These are phyloP conservation scores for Botrytis elliptica DNA, from an alignment of 2,329 filamentous ascomycete species.

Conservation along the genomic window DNA sequence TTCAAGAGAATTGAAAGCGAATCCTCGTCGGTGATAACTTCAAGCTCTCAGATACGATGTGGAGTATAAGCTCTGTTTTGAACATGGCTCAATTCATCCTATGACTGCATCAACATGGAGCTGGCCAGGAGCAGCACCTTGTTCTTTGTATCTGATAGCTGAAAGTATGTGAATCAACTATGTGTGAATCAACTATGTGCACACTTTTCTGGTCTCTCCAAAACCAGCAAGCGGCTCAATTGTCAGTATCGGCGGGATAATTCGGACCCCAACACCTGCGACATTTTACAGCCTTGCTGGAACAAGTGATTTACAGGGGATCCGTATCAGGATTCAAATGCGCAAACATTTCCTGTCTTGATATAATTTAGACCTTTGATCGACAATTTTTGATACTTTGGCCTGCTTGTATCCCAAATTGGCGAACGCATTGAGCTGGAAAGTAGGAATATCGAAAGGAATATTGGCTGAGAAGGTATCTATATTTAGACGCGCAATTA, in stretches of 20 bases:
- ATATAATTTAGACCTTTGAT: background rate
- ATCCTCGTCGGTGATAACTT: background rate
- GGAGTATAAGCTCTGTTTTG: background rate
- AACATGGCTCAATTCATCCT: background rate
- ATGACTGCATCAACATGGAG: background rate
- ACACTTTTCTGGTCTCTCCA: background rate
- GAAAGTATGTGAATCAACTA: background rate
- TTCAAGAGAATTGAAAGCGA: background rate
- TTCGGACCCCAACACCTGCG: background rate
- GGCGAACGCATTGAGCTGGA: background rate
- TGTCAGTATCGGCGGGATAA: background rate
- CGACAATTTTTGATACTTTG: background rate
- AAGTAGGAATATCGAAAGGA: slow-evolving; percentile 9
- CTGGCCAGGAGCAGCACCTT: background rate
- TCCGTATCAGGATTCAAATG: background rate
- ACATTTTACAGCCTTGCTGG: background rate
- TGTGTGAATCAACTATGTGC: too few relatives aligned
- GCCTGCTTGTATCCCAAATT: background rate
- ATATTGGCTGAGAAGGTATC: background rate
- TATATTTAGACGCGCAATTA: slow-evolving; percentile 5
- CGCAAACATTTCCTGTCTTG: background rate
- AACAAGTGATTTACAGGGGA: background rate
- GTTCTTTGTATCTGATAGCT: background rate
- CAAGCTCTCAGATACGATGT: background rate
- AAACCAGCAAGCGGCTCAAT: background rate